Percentiles rank a stretch among this genome's conserved stretches.
These are phyloP conservation scores for Pugionium dolabratum DNA, from an alignment of 345 rosid genomes.

Conservation along the genomic window DNA sequence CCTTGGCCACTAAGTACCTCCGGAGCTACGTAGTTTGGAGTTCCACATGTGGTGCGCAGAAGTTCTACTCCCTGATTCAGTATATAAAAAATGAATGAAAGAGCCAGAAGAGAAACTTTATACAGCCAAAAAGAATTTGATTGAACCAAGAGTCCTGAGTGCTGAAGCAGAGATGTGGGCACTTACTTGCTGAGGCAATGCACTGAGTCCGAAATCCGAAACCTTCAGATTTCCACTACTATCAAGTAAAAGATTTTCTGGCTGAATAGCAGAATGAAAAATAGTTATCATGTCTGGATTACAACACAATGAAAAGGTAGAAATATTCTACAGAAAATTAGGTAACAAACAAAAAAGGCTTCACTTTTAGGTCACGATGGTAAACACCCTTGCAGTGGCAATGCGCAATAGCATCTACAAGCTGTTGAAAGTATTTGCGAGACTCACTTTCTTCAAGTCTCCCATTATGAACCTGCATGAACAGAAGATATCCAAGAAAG, in stretches of 20 bases:
- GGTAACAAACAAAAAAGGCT: not conserved
- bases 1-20: slow-evolving; percentile 72
- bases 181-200: slow-evolving; percentile 88
- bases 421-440: slow-evolving; percentile 89
- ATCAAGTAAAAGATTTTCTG: slow-evolving; percentile 86
- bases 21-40: slow-evolving; percentile 97
- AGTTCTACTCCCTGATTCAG: slow-evolving; percentile 81
- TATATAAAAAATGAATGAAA: slow-evolving; percentile 35
- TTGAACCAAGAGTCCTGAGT: not conserved
- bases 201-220: slow-evolving; percentile 97
- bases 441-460: slow-evolving; percentile 70
- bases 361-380: slow-evolving; percentile 93
- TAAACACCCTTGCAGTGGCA: slow-evolving; percentile 89
- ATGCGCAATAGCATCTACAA: slow-evolving; percentile 80
- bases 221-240: slow-evolving; percentile 76
- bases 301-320: slow-evolving; percentile 26
- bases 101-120: slow-evolving; percentile 11
- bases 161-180: slow-evolving; percentile 36
- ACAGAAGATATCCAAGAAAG: slow-evolving; percentile 18
- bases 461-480: slow-evolving; percentile 62
- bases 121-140: not conserved
- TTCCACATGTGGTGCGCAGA: slow-evolving; percentile 92
- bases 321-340: not conserved
- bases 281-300: slow-evolving; percentile 16
- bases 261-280: slow-evolving; percentile 49